A percentile compares a stretch with the other conserved stretches of the same genome.
phyloP scores from a whole-genome alignment of 2,329 filamentous ascomycete genomes.

The Byssoonygena ceratinophila region DNA sequence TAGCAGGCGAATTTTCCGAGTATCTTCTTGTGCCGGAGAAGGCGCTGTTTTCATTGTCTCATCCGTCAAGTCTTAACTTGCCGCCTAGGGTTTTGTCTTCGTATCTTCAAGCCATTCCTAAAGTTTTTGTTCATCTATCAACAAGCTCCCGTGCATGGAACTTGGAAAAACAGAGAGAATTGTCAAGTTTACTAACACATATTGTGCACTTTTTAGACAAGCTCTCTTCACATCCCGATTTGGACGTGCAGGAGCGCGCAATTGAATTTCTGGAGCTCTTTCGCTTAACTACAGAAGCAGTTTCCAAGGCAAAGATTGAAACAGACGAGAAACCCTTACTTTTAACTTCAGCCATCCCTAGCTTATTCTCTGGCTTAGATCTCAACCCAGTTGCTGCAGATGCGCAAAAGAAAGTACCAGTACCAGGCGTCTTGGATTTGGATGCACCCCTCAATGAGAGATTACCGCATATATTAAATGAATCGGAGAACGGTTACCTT shows the following conservation, averaged over 20 bases:
- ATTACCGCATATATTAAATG: slow-evolving; percentile 53
- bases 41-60: slow-evolving; percentile 62
- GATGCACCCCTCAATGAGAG: slow-evolving; percentile 72
- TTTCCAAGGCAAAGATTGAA: slow-evolving; percentile 25
- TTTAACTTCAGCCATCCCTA: slow-evolving; percentile 81
- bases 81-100: slow-evolving; percentile 61
- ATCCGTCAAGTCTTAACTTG: slow-evolving; percentile 49
- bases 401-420: slow-evolving; percentile 76
- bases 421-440: slow-evolving; percentile 65
- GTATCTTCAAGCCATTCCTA: slow-evolving; percentile 73
- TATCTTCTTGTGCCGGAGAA: slow-evolving; percentile 60
- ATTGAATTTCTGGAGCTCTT: slow-evolving; percentile 88
- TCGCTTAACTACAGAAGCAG: slow-evolving; percentile 72
- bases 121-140: slow-evolving; percentile 66
- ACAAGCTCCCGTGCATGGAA: slow-evolving; percentile 62
- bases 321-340: slow-evolving; percentile 61
- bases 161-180: slow-evolving; percentile 58
- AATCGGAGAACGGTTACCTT: slow-evolving; percentile 43
- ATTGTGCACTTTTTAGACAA: slow-evolving; percentile 74
- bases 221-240: slow-evolving; percentile 66
- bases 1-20: slow-evolving; percentile 78
- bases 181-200: slow-evolving; percentile 66
- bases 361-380: slow-evolving; percentile 74
- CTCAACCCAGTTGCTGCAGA: slow-evolving; percentile 78
- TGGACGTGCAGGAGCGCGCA: slow-evolving; percentile 90